Evolutionary conservation across 148 eudicot genomes (phyloP).

Genomic region (Fagopyrum esculentum): DNA sequence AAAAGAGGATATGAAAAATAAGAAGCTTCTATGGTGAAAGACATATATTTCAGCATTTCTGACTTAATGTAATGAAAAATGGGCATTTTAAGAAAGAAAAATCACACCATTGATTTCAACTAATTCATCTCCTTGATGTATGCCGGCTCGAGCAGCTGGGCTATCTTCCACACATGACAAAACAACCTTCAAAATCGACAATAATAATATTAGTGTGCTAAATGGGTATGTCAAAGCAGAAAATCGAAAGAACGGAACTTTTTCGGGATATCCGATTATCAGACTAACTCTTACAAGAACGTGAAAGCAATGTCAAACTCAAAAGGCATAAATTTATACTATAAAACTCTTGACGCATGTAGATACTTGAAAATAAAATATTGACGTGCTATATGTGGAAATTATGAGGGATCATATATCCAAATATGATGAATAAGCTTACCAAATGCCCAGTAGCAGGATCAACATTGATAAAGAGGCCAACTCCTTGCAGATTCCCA

Average conservation of each 20-base stretch:
- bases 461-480: slow-evolving; percentile 68
- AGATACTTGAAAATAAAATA: neutral
- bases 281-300: neutral
- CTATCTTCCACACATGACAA: slow-evolving; percentile 75
- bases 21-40: neutral
- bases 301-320: neutral
- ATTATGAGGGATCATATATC: neutral
- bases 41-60: neutral
- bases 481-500: slow-evolving; percentile 96
- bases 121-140: slow-evolving; percentile 82
- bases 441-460: slow-evolving; percentile 86
- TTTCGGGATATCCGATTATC: neutral
- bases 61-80: neutral
- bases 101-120: slow-evolving; percentile 72
- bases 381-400: neutral
- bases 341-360: neutral
- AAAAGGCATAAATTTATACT: neutral
- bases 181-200: slow-evolving; percentile 47
- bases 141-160: slow-evolving; percentile 92
- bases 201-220: neutral
- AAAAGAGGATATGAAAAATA: neutral
- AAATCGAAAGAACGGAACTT: neutral
- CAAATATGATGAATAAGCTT: slow-evolving; percentile 17
- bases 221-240: neutral
- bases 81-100: slow-evolving; percentile 6